A percentile compares a stretch with the other conserved stretches of the same genome.
Conservation (phyloP, 176 grass and related monocot species). For the Oryza meyeriana region DNA sequence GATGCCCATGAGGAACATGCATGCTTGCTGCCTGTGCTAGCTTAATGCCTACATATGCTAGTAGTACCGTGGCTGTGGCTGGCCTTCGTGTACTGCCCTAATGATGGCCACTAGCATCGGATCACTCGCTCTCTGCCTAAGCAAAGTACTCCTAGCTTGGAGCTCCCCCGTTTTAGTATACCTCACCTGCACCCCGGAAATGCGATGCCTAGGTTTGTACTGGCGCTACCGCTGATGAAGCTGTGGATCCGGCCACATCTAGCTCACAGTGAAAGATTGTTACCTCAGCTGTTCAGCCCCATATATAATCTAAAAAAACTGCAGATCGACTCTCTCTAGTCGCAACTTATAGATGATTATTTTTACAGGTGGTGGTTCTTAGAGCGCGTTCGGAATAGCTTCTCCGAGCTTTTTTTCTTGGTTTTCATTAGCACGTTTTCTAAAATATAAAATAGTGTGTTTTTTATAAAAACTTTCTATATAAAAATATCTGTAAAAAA, state of each 20-base stretch:
- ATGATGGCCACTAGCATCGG: constrained; percentile 48
- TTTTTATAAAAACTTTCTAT: too few species aligned
- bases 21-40: neutral
- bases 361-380: too few species aligned
- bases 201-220: neutral
- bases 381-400: too few species aligned
- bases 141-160: neutral
- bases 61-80: neutral
- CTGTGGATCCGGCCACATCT: neutral
- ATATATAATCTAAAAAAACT: too few species aligned
- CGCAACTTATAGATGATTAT: too few species aligned
- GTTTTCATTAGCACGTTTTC: too few species aligned
- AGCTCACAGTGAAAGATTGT: neutral
- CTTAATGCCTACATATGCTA: neutral
- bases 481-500: too few species aligned
- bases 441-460: too few species aligned
- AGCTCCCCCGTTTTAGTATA: neutral
- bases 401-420: too few species aligned
- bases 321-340: too few species aligned
- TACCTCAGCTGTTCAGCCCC: neutral
- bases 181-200: neutral
- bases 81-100: constrained; percentile 16
- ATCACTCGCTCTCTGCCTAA: constrained; percentile 40
- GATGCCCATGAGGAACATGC: constrained; percentile 40
- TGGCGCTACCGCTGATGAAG: neutral